Evolutionary conservation across 1,139 yeast genomes (phyloP).

Genomic region (Pichia sp.): DNA sequence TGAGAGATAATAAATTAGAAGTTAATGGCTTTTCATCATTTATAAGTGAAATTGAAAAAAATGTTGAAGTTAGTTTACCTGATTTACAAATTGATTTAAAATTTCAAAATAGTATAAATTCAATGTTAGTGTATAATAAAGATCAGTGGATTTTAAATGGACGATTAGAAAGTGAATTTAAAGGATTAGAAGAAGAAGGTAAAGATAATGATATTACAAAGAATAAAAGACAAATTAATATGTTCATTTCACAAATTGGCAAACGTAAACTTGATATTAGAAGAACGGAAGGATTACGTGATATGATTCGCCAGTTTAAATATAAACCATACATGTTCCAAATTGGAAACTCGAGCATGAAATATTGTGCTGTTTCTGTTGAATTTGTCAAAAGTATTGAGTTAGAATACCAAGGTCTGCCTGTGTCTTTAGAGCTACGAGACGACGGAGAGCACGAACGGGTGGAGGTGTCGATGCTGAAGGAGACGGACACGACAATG

Average conservation of each 20-base stretch:
- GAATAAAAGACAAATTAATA: slow-evolving; percentile 11
- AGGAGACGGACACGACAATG: slow-evolving; percentile 10
- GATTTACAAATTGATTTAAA: slow-evolving; percentile 21
- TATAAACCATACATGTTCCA: slow-evolving; percentile 13
- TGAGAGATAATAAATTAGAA: slow-evolving; percentile 32
- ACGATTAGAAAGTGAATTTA: slow-evolving; percentile 5
- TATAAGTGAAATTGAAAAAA: slow-evolving; percentile 25
- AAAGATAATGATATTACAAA: slow-evolving; percentile 5
- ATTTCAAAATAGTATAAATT: slow-evolving; percentile 26
- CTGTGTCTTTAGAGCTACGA: slow-evolving; percentile 24
- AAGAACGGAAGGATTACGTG: slow-evolving; percentile 8
- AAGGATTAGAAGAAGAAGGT: slow-evolving; percentile 2
- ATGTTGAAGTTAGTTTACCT: slow-evolving; percentile 23
- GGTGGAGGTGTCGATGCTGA: slow-evolving; percentile 24
- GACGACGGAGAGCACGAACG: slow-evolving; percentile 23
- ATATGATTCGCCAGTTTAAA: slow-evolving; percentile 9
- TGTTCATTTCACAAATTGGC: slow-evolving; percentile 13
- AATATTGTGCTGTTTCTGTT: slow-evolving; percentile 13
- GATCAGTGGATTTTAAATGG: slow-evolving; percentile 18
- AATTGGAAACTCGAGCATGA: slow-evolving; percentile 4
- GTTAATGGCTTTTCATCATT: slow-evolving; percentile 19
- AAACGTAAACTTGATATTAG: slow-evolving; percentile 12
- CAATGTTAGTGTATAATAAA: slow-evolving; percentile 20
- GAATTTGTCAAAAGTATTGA: slow-evolving; percentile 37
- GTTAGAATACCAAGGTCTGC: slow-evolving; percentile 30